Evolutionary conservation across 2,329 filamentous ascomycete genomes (phyloP), one percentile per base, ranked within the genome.

Genomic region (Aspergillus pseudotamarii): DNA sequence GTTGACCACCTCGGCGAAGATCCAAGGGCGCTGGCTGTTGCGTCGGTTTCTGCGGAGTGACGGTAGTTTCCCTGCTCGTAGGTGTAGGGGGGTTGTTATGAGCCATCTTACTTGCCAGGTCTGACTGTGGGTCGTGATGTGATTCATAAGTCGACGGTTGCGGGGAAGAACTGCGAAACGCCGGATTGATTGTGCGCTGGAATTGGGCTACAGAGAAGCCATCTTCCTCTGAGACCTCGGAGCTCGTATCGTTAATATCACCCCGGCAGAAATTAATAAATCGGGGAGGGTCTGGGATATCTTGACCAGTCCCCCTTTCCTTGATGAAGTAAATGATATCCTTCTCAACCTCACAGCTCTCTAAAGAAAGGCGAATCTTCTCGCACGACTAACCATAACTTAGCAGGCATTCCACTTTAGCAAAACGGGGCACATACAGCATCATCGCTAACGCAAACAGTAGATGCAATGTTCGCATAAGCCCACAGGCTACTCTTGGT

Each of bases 201-300:
- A 98, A 99, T 74, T 99, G 94, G 4, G 96, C 96, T 14, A 99
- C 93, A 0, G 93, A 96, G 75, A 97, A 99, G 5, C 94, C 93
- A 67, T 97, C 94, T n/a, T 96, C 94, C 26, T 96, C 93, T 0
- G 92, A 94, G 12, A 86, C 83, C 66, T 95, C 92, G 1, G 94
- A 97, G 69, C 89, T 88, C 43, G 87, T 89, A 70, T 99, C 95
- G 60, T 89, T 82, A 43, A 85, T 85, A 53, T 90, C 80, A 75
- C 94, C 95, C 12, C 95, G 90, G 76, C 93, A 96, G 78, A 98
- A 99, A 82, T 99, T 97, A 87, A 99, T 97, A 78, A 97, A 99
- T 78, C 93, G 97, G 50, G 95, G 95, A 28, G 95, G 88, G 76
- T 97, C 95, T 1, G 95, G 96, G 54, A 99, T 99, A 77, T 99